Base-by-base conservation (phyloP, 2,329 filamentous ascomycete species). In the Penicillium sp. region DNA sequence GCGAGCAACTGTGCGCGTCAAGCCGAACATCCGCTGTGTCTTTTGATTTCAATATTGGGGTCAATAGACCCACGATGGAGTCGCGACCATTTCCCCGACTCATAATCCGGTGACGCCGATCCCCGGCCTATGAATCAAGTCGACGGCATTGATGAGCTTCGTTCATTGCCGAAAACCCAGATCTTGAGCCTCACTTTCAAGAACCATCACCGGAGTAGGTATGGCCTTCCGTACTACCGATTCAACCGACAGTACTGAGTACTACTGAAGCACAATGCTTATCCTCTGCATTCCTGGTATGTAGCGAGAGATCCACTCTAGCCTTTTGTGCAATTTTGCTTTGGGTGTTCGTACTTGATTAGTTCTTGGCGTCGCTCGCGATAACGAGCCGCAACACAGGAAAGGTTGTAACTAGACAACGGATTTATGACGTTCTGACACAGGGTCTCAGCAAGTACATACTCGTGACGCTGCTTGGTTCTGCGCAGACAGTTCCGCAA, bases 21-120 rank as follows among this genome's bases (percentile, higher is more conserved):
- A 18, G 9, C 39, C 45, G 24, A 42, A 15, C 4, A 18, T 27
- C 27, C 35, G 10, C n/a, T 5, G 3, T n/a, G 29, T 28, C n/a
- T 42, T 25, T 25, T 23, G n/a, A 2, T 38, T 28, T 18, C 12
- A 15, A 41, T 44, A 25, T 37, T 44, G 33, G 42, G 28, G 35
- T 23, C 41, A 23, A 18, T 7, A 44, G 52, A 52, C 46, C 49
- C 49, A 48, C 52, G 38, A 27, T 41, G 2, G 10, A 9, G 28
- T 37, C 24, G 31, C 41, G 41, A 28, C 33, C 10, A 8, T 49
- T 38, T 44, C 45, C 35, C 44, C 27, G 42, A 25, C 6, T 33
- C 13, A 24, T 42, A 20, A 42, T 49, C 46, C 33, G 25, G 42
- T 45, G 38, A 47, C 42, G 38, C 23, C 24, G 20, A 15, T 42